Evolutionary conservation across 306 rosid genomes (phyloP), one percentile per base, ranked within the genome.

Genomic region (Vigna mungo): DNA sequence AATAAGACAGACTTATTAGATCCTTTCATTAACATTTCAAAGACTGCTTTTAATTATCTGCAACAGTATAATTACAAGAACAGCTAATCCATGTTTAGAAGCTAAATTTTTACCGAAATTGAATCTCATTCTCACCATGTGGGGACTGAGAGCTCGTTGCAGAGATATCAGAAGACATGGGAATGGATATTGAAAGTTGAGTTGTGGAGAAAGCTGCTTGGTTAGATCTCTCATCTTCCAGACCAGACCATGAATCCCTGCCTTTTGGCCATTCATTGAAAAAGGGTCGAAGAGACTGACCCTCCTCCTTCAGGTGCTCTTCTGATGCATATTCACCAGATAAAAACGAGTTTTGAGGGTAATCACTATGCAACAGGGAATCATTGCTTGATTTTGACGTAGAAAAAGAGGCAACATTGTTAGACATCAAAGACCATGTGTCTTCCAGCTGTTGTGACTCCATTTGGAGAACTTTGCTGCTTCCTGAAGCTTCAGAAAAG

Each of bases 181-280:
- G 86, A 59, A 83, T 78, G 53, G 86, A 78, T 30, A 83, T 83
- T 49, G 86, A 83, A 43, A 83, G 86, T 51, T 73, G 83, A 66
- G 86, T 83, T 58, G 86, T 78, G 48, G 84, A 83, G 66, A 74
- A 63, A 20, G 86, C 78, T 68, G 68, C 70, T 52, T 75, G 84
- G 66, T 75, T 75, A 68, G 86, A 83, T 79, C 78, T 75, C 58
- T 79, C 84, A 6, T 83, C 80, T 46, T 78, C 83, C 51, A 72
- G 32, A 48, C 83, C 77, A 20, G 80, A 78, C 86, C 86, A 80
- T 16, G 84, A 39, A 5, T 84, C 87, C 17, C 80, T 80, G 52
- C 77, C 52, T 48, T 78, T 72, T 51, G 87, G 87, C 85, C 87
- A 84, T 77, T 84, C 87, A 7, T 80, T 70, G 43, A 80, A 80